Evolutionary conservation across 805 yeast genomes (phyloP).

Genomic region (Metschnikowia proteae): DNA sequence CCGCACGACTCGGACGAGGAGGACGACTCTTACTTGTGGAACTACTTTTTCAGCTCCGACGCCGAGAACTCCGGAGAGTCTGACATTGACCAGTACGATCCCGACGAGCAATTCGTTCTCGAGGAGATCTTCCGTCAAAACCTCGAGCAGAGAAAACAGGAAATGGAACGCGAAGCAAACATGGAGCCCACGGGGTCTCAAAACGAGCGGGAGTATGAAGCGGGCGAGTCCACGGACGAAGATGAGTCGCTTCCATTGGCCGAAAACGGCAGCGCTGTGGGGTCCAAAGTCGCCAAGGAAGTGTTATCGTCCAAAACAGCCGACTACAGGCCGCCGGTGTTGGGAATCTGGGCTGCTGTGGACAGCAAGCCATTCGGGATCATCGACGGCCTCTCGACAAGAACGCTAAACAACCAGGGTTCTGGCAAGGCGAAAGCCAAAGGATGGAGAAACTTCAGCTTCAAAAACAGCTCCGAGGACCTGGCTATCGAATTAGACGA

Average conservation of each 20-base stretch:
- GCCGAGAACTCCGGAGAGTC: constrained; percentile 29
- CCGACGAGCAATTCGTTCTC: constrained; percentile 19
- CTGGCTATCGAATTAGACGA: constrained; percentile 63
- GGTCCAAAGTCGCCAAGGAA: constrained; percentile 86
- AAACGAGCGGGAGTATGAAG: constrained; percentile 42
- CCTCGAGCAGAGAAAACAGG: constrained; percentile 18
- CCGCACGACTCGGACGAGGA: constrained; percentile 42
- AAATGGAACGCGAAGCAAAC: constrained; percentile 12
- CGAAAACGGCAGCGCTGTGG: constrained; percentile 47
- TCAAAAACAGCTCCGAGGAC: constrained; percentile 25
- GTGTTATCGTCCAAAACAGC: constrained; percentile 83
- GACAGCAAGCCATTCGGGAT: constrained; percentile 83
- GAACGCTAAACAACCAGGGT: constrained; percentile 51
- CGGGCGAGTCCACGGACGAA: constrained; percentile 93
- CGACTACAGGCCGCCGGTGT: constrained; percentile 83
- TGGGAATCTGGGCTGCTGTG: constrained; percentile 88
- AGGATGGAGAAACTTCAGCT: constrained; percentile 23
- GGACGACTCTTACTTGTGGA: constrained; percentile 72
- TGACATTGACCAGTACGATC: constrained; percentile 20
- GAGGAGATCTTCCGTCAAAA: constrained; percentile 25
- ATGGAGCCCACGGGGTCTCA: constrained; percentile 25
- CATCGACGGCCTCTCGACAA: constrained; percentile 89
- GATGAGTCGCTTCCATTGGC: constrained; percentile 79
- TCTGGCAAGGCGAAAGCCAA: constrained; percentile 14
- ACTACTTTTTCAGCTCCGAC: constrained; percentile 59